Evolutionary conservation across 2,329 filamentous ascomycete genomes (phyloP), one percentile per base, ranked within the genome.

Genomic region (Fusarium fracticaudum): DNA sequence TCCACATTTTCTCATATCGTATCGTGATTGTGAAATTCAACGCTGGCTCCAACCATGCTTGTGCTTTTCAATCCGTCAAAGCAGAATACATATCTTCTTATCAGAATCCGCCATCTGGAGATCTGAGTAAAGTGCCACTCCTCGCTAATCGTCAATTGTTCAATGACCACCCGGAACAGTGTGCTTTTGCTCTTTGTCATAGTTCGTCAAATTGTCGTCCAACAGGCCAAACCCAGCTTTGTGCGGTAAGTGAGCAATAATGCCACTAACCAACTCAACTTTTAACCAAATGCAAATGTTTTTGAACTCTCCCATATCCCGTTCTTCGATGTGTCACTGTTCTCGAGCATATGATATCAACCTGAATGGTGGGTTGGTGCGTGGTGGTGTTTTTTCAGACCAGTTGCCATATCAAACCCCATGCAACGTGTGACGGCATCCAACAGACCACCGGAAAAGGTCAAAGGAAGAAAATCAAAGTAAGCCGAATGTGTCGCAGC

Each of bases 1-100:
- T 66, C 62, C 66, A 37, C 55, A 60, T 68, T 38, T 71, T 64
- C 54, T 67, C 61, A 26, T 65, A 59, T 75, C 50, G 43, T 54
- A 53, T 75, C 54, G 40, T 54, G 67, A 61, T 75, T 48, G 35
- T 54, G 60, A 77, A 69, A 61, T 53, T 72, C 76, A 64, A 73
- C 72, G 71, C 73, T 74, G 66, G 67, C 54, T 78, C 66, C 73
- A 45, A 64, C 57, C 60, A 77, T 72, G 71, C 68, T 74, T 64
- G 61, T 67, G 57, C 48, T 73, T 77, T 75, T 64, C 51, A 41
- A 45, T 58, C 35, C 38, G 35, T 54, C 45, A 37, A 59, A 60
- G 53, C 41, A 61, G 47, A 50, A 53, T 54, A 53, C 60, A 24
- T 47, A 54, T 65, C 45, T 57, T 62, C 29, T 54, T 69, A 44